Evolutionary conservation across 441 rosid genomes (phyloP), one percentile per base, ranked within the genome.

Genomic region (Pelargonium exstipulatum): DNA sequence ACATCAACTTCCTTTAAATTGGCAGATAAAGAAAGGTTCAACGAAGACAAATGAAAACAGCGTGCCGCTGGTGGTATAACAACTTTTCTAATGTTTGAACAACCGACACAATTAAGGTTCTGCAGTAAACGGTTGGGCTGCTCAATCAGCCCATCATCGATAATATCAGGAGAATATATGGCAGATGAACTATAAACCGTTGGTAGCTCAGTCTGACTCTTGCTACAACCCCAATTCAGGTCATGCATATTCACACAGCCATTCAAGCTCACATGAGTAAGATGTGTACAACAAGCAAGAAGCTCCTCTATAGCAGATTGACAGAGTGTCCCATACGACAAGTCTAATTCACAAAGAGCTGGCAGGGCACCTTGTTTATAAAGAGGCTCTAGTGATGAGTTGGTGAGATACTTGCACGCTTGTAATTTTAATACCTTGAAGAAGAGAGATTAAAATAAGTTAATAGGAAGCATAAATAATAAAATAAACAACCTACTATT

Each of bases 191-290:
- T 64, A 73, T 64, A 46, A 26, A 46, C 73, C 64, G 74, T 75
- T 22, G 76, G 73, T n/a, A 73, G 71, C 72, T 81, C 84, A 69
- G 58, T 74, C 71, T 76, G 87, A 65, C 74, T 80, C 70, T 77
- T 82, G 78, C 67, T 76, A 72, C 80, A 78, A 73, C 86, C 88
- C 99, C 97, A 95, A 73, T 90, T 85, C 65, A 92, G 89, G 82
- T 95, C 96, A 74, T 95, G 98, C 96, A 90, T 87, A 77, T 95
- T 92, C 64, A 71, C 83, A 74, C 97, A 92, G 72, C 98, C 99
- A 67, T 89, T 92, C 87, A 95, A 87, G 81, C 96, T 92, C 83
- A 92, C 74, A 69, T 90, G 99, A 67, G 96, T 95, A 74, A 95
- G 89, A 75, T 89, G 96, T 14, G 93, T 90, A 81, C 98, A 92